phyloP scores from a whole-genome alignment of 2,329 filamentous ascomycete genomes.

The Parastagonospora nodorum region DNA sequence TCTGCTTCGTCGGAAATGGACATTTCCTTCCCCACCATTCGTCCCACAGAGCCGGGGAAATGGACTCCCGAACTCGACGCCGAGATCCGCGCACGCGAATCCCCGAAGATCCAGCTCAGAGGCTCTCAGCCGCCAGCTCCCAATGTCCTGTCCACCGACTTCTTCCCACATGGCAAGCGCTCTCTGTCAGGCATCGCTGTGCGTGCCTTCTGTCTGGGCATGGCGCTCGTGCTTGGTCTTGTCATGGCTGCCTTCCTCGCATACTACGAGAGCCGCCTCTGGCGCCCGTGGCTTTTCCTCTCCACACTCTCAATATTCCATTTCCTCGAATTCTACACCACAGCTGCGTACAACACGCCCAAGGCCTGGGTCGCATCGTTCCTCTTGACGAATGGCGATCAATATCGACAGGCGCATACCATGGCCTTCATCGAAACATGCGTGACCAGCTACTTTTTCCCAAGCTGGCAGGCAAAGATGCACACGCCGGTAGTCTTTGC shows the following conservation, averaged over 20 bases:
- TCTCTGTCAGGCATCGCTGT: conserved; percentile 54
- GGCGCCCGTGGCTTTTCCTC: conserved; percentile 68
- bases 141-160: conserved; percentile 32
- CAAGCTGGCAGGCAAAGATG: conserved; percentile 52
- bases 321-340: conserved; percentile 95
- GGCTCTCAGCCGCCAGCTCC: conserved; percentile 13
- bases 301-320: conserved; percentile 78
- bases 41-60: conserved; percentile 24
- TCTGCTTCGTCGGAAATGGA: conserved; percentile 25
- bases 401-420: conserved; percentile 82
- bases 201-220: conserved; percentile 53
- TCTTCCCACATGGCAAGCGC: conserved; percentile 50
- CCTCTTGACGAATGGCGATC: conserved; percentile 82
- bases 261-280: conserved; percentile 51
- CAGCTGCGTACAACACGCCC: conserved; percentile 79
- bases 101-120: conserved; percentile 21
- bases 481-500: conserved; percentile 46
- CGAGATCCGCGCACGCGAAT: conserved; percentile 30
- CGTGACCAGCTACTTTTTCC: conserved; percentile 62
- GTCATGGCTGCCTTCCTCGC: conserved; percentile 34
- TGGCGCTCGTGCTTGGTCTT: conserved; percentile 41
- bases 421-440: conserved; percentile 76
- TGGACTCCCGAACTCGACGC: conserved; percentile 36
- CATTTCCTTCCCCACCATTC: conserved; percentile 39
- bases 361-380: conserved; percentile 76